Evolutionary conservation across 139 green algal genomes (phyloP), one percentile per base, ranked within the genome.

Genomic region (Dunaliella primolecta): DNA sequence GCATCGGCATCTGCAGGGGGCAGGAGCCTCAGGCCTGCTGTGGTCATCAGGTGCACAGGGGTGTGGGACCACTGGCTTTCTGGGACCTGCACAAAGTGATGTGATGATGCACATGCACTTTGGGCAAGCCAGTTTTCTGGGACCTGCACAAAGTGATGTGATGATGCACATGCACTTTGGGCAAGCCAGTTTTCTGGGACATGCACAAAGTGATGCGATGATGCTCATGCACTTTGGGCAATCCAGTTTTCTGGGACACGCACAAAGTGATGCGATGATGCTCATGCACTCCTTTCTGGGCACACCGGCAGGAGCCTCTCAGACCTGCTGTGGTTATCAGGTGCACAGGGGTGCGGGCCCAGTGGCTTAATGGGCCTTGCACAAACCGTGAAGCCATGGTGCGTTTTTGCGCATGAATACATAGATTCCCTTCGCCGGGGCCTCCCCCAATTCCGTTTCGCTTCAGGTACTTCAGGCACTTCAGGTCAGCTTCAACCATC

Each of bases 241-340:
- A n/a, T n/a, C n/a, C n/a, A n/a, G 3, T 72, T 20, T 23, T 57
- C 33, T 20, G 90, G 90, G n/a, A 88, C 76, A 46, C 88, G 81
- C 11, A 80, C 75, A 36, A 32, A 36, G 32, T 29, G n/a, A 80
- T 38, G 75, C 30, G 29, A 80, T 36, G 75, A 36, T n/a, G n/a
- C n/a, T n/a, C n/a, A n/a, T n/a, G n/a, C n/a, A n/a, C n/a, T n/a
- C n/a, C n/a, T n/a, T n/a, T n/a, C n/a, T n/a, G n/a, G n/a, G n/a
- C n/a, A n/a, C n/a, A n/a, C n/a, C n/a, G 78, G 80, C 82, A 93
- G 75, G 64, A 93, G 84, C 46, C 90, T 84, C 79, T n/a, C n/a
- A 93, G 84, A 7, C 90, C 90, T 74, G 90, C 90, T 33, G 90
- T 93, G 0, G 90, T 88, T 80, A 93, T 86, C 34, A 93, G 84